Conservation (phyloP, 148 eudicot species). For the Arctostaphylos glauca region DNA sequence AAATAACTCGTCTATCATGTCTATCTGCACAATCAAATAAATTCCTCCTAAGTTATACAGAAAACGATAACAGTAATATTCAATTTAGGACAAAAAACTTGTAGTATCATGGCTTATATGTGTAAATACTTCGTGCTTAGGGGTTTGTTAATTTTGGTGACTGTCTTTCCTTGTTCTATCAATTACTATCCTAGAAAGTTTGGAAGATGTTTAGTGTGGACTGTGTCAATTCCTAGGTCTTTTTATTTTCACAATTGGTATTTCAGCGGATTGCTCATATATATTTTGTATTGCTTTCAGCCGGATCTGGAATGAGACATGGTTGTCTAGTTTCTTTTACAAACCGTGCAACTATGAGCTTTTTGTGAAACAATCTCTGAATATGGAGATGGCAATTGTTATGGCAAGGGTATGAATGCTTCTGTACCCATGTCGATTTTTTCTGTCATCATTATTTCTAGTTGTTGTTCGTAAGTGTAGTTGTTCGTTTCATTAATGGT, state of each 20-base stretch:
- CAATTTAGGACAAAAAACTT: too few relatives aligned
- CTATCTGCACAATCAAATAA: too few relatives aligned
- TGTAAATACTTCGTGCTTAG: too few relatives aligned
- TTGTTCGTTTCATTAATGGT: neutral
- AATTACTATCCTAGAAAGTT: neutral
- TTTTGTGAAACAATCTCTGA: slow-evolving; percentile 88
- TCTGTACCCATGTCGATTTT: neutral
- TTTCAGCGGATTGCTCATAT: neutral
- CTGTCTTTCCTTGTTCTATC: neutral
- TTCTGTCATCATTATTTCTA: neutral
- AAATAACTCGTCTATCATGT: too few relatives aligned
- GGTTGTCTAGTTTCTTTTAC: slow-evolving; percentile 94
- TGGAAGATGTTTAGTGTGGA: neutral
- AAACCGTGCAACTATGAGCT: slow-evolving; percentile 95
- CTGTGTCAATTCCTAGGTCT: neutral
- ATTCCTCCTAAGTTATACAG: too few relatives aligned
- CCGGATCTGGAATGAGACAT: slow-evolving; percentile 96
- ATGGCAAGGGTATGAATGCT: slow-evolving; percentile 76
- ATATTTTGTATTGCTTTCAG: slow-evolving; percentile 30
- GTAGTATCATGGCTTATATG: too few relatives aligned
- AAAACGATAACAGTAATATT: too few relatives aligned
- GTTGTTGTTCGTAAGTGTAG: neutral
- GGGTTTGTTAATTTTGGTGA: neutral
- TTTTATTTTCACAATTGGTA: neutral
- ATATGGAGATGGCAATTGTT: slow-evolving; percentile 95